phyloP scores from a whole-genome alignment of 495 filamentous ascomycete species.

The Opeltia flavorubescens region DNA sequence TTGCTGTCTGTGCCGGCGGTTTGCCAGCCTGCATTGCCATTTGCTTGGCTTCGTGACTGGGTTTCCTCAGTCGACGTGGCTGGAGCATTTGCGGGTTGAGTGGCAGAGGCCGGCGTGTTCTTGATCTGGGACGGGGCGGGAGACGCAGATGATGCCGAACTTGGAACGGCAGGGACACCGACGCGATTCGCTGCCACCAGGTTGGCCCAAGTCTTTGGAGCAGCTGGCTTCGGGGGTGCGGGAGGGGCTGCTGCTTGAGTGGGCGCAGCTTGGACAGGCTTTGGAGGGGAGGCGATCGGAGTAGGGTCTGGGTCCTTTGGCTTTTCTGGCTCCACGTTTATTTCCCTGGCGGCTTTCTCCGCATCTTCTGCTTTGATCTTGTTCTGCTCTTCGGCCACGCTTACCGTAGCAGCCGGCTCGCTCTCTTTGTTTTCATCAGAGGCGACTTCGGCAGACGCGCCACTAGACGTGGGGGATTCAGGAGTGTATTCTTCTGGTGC shows the following conservation, averaged over 20 bases:
- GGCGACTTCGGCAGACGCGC: conserved; percentile 3
- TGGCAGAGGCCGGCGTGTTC: conserved; percentile 27
- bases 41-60: conserved; percentile 31
- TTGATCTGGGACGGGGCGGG: conserved; percentile 27
- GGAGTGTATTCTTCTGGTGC: conserved; percentile 30
- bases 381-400: not conserved
- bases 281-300: conserved; percentile 34
- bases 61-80: conserved; percentile 27
- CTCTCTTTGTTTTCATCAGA: conserved; percentile 15
- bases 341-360: conserved; percentile 26
- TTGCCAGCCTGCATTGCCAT: conserved; percentile 53
- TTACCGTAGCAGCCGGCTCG: conserved; percentile 11
- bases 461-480: conserved; percentile 19
- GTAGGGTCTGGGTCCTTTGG: conserved; percentile 37
- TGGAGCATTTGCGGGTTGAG: conserved; percentile 15
- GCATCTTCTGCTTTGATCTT: not conserved
- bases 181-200: conserved; percentile 43
- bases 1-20: conserved; percentile 63
- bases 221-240: conserved; percentile 27
- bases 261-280: conserved; percentile 36
- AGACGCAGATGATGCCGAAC: conserved; percentile 26
- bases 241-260: conserved; percentile 29
- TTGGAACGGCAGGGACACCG: conserved; percentile 25
- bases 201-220: conserved; percentile 81
- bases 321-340: conserved; percentile 36